A percentile compares a stretch with the other conserved stretches of the same genome.
phyloP scores from a whole-genome alignment of 2,329 filamentous ascomycete genomes.

The Waltergamsia citrina region DNA sequence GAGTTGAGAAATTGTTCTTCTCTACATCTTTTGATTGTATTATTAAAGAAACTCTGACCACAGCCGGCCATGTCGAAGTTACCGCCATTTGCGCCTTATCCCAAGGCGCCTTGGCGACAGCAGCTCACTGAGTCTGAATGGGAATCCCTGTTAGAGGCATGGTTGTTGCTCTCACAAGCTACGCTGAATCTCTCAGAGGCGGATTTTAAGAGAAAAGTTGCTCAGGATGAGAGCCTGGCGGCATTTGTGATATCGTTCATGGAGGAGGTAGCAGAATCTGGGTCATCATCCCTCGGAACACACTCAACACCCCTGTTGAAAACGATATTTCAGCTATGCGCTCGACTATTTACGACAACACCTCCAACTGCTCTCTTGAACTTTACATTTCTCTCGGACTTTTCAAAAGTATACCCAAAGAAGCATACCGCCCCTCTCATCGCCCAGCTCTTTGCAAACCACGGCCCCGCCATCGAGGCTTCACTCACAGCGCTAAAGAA shows the following conservation, averaged over 20 bases:
- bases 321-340: conserved; percentile 53
- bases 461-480: conserved; percentile 38
- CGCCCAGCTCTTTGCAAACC: conserved; percentile 35
- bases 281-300: conserved; percentile 20
- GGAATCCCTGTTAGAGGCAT: conserved; percentile 68
- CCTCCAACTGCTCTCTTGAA: conserved; percentile 20
- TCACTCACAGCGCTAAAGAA: conserved; percentile 52
- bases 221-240: conserved; percentile 47
- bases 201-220: conserved; percentile 41
- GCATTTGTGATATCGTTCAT: conserved; percentile 61
- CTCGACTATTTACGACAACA: conserved; percentile 38
- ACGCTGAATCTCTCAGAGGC: conserved; percentile 50
- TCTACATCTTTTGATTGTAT: too few species aligned
- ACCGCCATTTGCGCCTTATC: conserved; percentile 71
- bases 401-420: conserved; percentile 58
- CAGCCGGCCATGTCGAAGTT: conserved; percentile 32
- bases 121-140: conserved; percentile 63
- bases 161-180: conserved; percentile 57
- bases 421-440: conserved; percentile 46
- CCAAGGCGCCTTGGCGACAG: conserved; percentile 55
- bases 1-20: too few species aligned
- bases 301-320: conserved; percentile 43
- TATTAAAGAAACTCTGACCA: too few species aligned
- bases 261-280: conserved; percentile 37
- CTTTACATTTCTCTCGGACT: conserved; percentile 60